phyloP scores from a whole-genome alignment of 73 alveolate genomes.

The Effrenium voratum region DNA sequence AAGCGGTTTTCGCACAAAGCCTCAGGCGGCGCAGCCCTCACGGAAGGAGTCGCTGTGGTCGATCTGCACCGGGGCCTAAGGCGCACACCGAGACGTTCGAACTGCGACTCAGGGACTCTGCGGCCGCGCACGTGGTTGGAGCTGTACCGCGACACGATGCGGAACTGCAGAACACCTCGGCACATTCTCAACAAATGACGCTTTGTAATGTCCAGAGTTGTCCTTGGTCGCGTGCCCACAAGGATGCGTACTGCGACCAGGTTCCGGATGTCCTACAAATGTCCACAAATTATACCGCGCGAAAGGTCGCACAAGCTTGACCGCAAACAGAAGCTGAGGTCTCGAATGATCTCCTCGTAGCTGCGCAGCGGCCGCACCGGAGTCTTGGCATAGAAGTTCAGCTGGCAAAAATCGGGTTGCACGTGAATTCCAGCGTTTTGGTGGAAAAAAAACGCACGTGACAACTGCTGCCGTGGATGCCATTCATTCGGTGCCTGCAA shows the following conservation, averaged over 20 bases:
- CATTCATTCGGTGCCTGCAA: slow-evolving; percentile 56
- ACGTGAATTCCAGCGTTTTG: too few species aligned
- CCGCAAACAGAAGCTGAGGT: background rate
- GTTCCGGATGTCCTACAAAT: slow-evolving; percentile 60
- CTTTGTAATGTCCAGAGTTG: background rate
- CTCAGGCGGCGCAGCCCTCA: slow-evolving; percentile 72
- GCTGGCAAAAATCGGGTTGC: slow-evolving; percentile 21
- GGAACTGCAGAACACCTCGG: slow-evolving; percentile 89
- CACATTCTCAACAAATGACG: background rate
- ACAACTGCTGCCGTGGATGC: too few species aligned
- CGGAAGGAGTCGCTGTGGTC: slow-evolving; percentile 94
- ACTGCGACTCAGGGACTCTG: background rate
- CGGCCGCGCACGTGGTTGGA: slow-evolving; percentile 51
- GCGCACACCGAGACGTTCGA: background rate
- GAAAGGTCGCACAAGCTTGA: background rate
- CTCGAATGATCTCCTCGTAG: slow-evolving; percentile 34
- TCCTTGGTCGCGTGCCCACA: slow-evolving; percentile 6
- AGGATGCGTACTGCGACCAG: slow-evolving; percentile 87
- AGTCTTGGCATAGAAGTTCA: slow-evolving; percentile 91
- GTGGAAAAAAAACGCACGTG: too few species aligned
- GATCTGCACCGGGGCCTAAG: slow-evolving; percentile 84
- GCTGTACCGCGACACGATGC: slow-evolving; percentile 87
- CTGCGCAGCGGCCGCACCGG: slow-evolving; percentile 88
- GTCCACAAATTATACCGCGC: background rate
- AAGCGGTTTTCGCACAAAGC: background rate